A percentile compares a stretch with the other conserved stretches of the same genome.
These are phyloP conservation scores for Salicornia ramosissima DNA, from an alignment of 148 eudicot genomes.

Conservation along the genomic window DNA sequence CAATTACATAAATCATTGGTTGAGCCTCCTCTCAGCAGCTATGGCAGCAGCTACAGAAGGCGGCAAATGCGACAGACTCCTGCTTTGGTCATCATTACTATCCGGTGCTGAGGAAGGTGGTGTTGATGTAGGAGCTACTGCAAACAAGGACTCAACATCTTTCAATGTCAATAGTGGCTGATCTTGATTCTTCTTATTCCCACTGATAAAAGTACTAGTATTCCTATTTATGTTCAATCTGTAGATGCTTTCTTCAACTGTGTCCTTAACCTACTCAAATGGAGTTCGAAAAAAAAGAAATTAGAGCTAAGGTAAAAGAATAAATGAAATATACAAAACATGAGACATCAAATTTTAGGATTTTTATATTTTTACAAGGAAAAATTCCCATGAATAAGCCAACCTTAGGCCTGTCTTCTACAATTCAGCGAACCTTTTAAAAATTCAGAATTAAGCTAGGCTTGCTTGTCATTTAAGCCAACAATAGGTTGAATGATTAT, in stretches of 20 bases:
- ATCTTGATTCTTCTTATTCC: slow-evolving; percentile 83
- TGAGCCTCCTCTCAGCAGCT: slow-evolving; percentile 79
- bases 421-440: no score
- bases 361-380: no score
- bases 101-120: slow-evolving; percentile 19
- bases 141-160: slow-evolving; percentile 76
- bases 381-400: no score
- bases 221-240: slow-evolving; percentile 66
- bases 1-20: slow-evolving; percentile 17
- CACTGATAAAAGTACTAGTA: slow-evolving; percentile 55
- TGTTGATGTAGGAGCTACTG: slow-evolving; percentile 21
- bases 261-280: slow-evolving; percentile 63
- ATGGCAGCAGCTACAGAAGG: slow-evolving; percentile 81
- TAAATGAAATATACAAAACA: neutral
- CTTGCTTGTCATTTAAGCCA: no score
- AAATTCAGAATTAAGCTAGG: no score
- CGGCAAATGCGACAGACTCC: slow-evolving; percentile 59
- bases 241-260: slow-evolving; percentile 91
- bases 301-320: neutral
- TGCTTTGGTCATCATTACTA: slow-evolving; percentile 27
- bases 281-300: neutral
- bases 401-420: no score
- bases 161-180: slow-evolving; percentile 70
- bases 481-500: no score
- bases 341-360: neutral